Percentiles rank a stretch among this genome's conserved stretches.
These are phyloP conservation scores for Lophium mytilinum DNA, from an alignment of 495 filamentous ascomycete species.

Conservation along the genomic window DNA sequence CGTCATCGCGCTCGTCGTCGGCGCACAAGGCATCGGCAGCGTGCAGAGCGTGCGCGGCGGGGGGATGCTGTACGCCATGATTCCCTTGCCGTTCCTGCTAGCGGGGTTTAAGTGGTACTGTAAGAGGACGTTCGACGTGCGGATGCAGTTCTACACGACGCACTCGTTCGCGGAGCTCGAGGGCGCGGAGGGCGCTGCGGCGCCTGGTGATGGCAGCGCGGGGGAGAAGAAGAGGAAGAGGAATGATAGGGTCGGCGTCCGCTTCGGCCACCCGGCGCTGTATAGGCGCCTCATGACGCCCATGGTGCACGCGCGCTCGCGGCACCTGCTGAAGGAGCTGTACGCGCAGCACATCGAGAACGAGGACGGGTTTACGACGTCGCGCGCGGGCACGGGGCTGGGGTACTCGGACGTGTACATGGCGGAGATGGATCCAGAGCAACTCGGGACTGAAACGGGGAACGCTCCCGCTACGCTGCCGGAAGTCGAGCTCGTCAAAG, in stretches of 20 bases:
- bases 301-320: conserved; percentile 88
- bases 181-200: conserved; percentile 50
- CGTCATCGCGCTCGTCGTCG: conserved; percentile 56
- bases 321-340: conserved; percentile 51
- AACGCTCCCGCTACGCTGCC: background rate
- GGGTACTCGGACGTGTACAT: conserved; percentile 12
- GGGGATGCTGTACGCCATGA: conserved; percentile 56
- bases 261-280: conserved; percentile 88
- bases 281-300: conserved; percentile 82
- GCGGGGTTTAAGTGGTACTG: conserved; percentile 81
- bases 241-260: conserved; percentile 60
- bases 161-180: conserved; percentile 44
- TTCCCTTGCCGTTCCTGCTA: conserved; percentile 73
- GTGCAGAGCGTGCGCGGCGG: conserved; percentile 11
- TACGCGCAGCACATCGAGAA: background rate
- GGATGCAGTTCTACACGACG: conserved; percentile 62
- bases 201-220: conserved; percentile 35
- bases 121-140: conserved; percentile 60
- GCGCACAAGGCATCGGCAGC: conserved; percentile 36
- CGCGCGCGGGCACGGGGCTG: background rate
- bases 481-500: conserved; percentile 13
- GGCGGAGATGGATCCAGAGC: conserved; percentile 1
- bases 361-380: too few relatives aligned
- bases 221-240: conserved; percentile 33
- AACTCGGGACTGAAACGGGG: background rate